Evolutionary conservation across 208 protist genomes (phyloP).

Genomic region (Leishmania major): DNA sequence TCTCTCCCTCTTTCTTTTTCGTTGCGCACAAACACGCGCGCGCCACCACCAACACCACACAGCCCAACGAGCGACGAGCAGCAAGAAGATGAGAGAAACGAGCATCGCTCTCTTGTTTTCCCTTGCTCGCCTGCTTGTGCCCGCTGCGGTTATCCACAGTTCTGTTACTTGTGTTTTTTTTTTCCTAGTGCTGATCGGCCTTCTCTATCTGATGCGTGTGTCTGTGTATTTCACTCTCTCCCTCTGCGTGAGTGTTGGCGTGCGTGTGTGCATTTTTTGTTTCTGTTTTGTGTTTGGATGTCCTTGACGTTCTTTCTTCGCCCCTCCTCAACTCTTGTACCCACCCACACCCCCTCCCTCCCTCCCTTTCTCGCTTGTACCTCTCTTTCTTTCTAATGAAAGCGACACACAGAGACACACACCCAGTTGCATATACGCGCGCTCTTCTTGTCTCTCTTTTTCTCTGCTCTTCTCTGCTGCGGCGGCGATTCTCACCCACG

Average conservation of each 20-base stretch:
- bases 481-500: background rate
- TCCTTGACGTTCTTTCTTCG: background rate
- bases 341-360: background rate
- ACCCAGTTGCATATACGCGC: background rate
- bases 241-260: background rate
- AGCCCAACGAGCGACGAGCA: background rate
- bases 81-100: too few species aligned
- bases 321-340: conserved; percentile 1
- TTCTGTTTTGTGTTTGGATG: background rate
- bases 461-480: background rate
- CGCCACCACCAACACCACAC: background rate
- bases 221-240: background rate
- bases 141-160: background rate
- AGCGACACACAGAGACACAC: background rate
- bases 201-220: background rate
- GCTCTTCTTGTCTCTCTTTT: background rate
- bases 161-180: background rate
- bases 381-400: background rate
- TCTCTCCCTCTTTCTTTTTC: background rate
- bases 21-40: background rate
- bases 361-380: background rate
- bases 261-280: background rate
- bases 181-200: background rate
- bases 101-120: background rate
- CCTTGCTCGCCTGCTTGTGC: background rate